Conservation (phyloP, 2,329 filamentous ascomycete genomes). For the Pseudogymnoascus sp. region DNA sequence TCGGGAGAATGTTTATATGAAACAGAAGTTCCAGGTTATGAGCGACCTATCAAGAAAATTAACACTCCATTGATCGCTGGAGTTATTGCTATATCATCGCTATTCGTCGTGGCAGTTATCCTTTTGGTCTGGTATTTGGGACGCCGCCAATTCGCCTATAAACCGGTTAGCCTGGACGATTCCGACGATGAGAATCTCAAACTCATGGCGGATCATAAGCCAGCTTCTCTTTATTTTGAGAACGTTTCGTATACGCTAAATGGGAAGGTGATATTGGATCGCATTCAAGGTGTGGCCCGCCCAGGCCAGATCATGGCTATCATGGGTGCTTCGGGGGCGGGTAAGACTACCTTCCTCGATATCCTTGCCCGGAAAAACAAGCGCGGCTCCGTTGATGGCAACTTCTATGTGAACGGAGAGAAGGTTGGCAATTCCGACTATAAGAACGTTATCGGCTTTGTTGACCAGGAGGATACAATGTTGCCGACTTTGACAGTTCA, state of each 20-base stretch:
- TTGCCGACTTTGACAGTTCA: constrained; percentile 92
- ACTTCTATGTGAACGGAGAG: constrained; percentile 91
- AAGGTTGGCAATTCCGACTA: constrained; percentile 79
- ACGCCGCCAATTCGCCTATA: constrained; percentile 60
- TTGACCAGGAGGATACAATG: constrained; percentile 97
- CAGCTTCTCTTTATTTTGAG: constrained; percentile 79
- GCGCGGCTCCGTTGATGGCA: constrained; percentile 65
- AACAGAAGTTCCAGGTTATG: constrained; percentile 87
- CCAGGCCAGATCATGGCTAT: constrained; percentile 95
- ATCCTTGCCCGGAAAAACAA: constrained; percentile 97
- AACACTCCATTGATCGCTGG: constrained; percentile 94
- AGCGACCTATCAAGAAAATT: constrained; percentile 82
- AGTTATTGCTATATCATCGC: constrained; percentile 75
- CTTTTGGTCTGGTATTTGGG: constrained; percentile 82
- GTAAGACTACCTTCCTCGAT: constrained; percentile 95
- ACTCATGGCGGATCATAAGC: constrained; percentile 85
- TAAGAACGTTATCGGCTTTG: constrained; percentile 87
- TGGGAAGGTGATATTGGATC: constrained; percentile 74
- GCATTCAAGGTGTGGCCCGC: constrained; percentile 77
- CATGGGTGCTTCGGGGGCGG: constrained; percentile 95
- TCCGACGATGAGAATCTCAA: constrained; percentile 81
- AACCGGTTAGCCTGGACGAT: constrained; percentile 75
- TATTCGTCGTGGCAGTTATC: constrained; percentile 85
- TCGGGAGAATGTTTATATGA: constrained; percentile 89
- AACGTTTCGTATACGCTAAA: constrained; percentile 82